Percentiles rank a stretch among this genome's conserved stretches.
phyloP scores from a whole-genome alignment of 257 asterid species.

The Rhazya stricta region DNA sequence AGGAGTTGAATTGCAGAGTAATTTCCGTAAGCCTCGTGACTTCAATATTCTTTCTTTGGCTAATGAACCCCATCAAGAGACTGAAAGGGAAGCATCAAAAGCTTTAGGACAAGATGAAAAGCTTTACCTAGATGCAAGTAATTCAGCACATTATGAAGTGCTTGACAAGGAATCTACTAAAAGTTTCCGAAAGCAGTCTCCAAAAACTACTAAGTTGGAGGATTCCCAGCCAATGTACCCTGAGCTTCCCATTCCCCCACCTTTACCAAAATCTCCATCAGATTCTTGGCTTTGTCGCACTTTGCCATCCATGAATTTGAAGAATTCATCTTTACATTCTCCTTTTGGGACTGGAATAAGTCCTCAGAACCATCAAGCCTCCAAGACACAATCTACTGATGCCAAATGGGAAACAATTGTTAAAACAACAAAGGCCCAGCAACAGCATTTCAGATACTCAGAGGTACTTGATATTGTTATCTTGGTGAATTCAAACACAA shows the following conservation, averaged over 20 bases:
- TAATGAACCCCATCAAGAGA: constrained; percentile 14
- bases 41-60: constrained; percentile 19
- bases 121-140: constrained; percentile 8
- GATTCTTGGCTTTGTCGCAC: constrained; percentile 90
- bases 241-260: constrained; percentile 54
- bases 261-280: constrained; percentile 71
- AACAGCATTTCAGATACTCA: constrained; percentile 41
- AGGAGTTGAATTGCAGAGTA: constrained; percentile 17
- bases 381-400: constrained; percentile 33
- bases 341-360: constrained; percentile 23
- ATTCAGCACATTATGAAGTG: constrained; percentile 12
- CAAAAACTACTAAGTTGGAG: constrained; percentile 14
- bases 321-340: constrained; percentile 27
- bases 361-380: constrained; percentile 26
- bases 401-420: constrained; percentile 63
- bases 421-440: constrained; percentile 44
- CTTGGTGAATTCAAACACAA: neutral
- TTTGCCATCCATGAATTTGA: constrained; percentile 58
- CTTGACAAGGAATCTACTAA: constrained; percentile 20
- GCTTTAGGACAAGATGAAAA: constrained; percentile 28
- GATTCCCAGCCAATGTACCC: constrained; percentile 17
- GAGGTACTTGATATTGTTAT: constrained; percentile 35
- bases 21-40: constrained; percentile 23
- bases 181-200: constrained; percentile 20
- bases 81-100: constrained; percentile 13